Conservation (phyloP, 2,329 filamentous ascomycete genomes). For the Blastomyces parvus region DNA sequence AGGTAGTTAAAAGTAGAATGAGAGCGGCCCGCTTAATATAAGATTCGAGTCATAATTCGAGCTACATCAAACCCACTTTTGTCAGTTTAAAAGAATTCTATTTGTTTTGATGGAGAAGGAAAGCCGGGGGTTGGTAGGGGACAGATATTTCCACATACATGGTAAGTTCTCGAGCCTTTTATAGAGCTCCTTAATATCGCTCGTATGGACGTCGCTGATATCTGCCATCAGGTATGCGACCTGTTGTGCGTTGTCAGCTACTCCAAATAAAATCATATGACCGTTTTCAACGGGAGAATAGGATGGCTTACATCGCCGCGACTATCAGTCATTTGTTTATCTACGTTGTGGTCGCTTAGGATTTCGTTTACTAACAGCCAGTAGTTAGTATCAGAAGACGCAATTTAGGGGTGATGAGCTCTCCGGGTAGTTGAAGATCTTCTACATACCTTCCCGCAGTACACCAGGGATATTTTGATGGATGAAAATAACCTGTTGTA, state of each 20-base stretch:
- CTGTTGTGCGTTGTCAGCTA: constrained; percentile 30
- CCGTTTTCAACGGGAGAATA: not conserved
- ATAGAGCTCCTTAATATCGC: constrained; percentile 77
- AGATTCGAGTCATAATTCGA: constrained; percentile 39
- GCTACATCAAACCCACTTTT: constrained; percentile 23
- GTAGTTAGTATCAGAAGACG: constrained; percentile 14
- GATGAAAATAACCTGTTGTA: constrained; percentile 72
- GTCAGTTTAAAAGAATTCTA: constrained; percentile 1
- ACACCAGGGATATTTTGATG: constrained; percentile 96
- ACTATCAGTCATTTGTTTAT: constrained; percentile 97
- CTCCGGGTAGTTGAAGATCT: not conserved
- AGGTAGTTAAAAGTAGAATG: not conserved
- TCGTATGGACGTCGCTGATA: constrained; percentile 72
- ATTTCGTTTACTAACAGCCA: constrained; percentile 70
- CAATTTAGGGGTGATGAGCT: not conserved
- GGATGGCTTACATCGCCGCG: constrained; percentile 63
- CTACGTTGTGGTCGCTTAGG: constrained; percentile 89
- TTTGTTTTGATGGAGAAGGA: not conserved
- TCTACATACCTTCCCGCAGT: constrained; percentile 58
- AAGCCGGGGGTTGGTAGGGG: not conserved
- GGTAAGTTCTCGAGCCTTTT: constrained; percentile 70
- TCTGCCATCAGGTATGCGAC: constrained; percentile 97
- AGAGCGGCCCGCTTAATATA: constrained; percentile 27
- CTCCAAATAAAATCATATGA: too few species aligned
- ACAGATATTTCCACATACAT: constrained; percentile 48